Base-by-base conservation (phyloP, 345 rosid species). In the Orychophragmus violaceus region DNA sequence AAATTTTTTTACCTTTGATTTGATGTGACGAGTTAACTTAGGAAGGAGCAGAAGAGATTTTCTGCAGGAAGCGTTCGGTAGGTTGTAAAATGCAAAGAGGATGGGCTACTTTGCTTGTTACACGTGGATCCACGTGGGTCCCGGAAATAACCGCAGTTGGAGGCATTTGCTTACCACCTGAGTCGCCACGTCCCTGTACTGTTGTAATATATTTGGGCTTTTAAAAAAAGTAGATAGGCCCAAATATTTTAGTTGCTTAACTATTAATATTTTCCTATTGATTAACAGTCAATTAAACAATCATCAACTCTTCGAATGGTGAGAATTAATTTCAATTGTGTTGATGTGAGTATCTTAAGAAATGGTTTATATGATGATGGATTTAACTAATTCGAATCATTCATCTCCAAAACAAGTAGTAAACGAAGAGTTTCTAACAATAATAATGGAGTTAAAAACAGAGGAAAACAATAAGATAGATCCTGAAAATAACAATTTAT, bases 101-200 rank as follows among this genome's bases (percentile, higher is more conserved):
- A 64, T 64, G 64, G 65, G 36, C 8, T 50, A 33, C 36, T 37
- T 27, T 39, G 3, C 52, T 48, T 12, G 4, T 36, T 57, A 52
- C 68, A 70, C 74, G 74, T 69, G 61, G 52, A 24, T 21, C 3
- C 59, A 71, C 70, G 71, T 64, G 71, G 71, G 71, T 2, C 76
- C 70, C 70, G 5, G 25, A 14, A 18, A 17, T 71, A 62, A 71
- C 69, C 16, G 69, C 51, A 54, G 28, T 62, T 54, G 63, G 70
- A 71, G 35, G 18, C 23, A 4, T 55, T 59, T 14, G 13, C 64
- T 14, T 71, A 48, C 35, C 64, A 53, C 57, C 63, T 33, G 17
- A 6, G 1, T 5, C 2, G 25, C 57, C 42, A 63, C 75, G 75
- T 55, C 42, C 58, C 35, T 6, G 1, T 41, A 8, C 50, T 37